phyloP scores from a whole-genome alignment of 495 filamentous ascomycete genomes.

The Penicillium egyptiacum region DNA sequence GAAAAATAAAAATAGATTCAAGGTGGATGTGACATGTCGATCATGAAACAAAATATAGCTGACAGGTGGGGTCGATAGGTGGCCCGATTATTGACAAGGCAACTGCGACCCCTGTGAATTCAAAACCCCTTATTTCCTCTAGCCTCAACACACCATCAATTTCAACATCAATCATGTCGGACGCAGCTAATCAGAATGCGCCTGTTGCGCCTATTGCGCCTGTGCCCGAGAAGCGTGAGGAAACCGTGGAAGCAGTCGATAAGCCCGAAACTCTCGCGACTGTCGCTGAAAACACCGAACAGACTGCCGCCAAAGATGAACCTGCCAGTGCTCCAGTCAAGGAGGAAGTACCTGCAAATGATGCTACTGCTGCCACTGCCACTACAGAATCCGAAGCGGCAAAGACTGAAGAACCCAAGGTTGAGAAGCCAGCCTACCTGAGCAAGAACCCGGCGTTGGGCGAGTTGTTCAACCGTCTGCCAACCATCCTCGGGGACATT shows the following conservation, averaged over 20 bases:
- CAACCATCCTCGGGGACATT: conserved; percentile 46
- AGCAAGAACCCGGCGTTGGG: conserved; percentile 38
- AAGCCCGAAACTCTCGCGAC: conserved; percentile 21
- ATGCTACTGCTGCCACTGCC: conserved; percentile 13
- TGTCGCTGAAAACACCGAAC: conserved; percentile 18
- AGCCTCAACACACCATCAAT: conserved; percentile 3
- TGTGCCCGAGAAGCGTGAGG: conserved; percentile 17
- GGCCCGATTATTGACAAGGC: conserved; percentile 19
- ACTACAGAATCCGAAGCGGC: conserved; percentile 15
- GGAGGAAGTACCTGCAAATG: conserved; percentile 13
- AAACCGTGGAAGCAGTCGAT: conserved; percentile 18
- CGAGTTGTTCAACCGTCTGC: conserved; percentile 42
- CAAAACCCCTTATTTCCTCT: conserved; percentile 15
- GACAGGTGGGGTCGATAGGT: conserved; percentile 22
- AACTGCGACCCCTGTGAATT: conserved; percentile 20
- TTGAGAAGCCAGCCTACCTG: conserved; percentile 39
- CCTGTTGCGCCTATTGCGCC: background rate
- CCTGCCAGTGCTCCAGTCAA: conserved; percentile 5
- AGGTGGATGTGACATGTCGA: conserved; percentile 10
- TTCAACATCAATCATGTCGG: conserved; percentile 27
- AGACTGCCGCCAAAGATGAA: conserved; percentile 15
- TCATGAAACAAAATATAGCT: conserved; percentile 10
- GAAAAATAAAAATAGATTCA: background rate
- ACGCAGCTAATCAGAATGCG: conserved; percentile 22
- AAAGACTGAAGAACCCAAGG: conserved; percentile 28